Evolutionary conservation across 805 yeast genomes (phyloP).

Genomic region (Myxozyma vanderwaltii): DNA sequence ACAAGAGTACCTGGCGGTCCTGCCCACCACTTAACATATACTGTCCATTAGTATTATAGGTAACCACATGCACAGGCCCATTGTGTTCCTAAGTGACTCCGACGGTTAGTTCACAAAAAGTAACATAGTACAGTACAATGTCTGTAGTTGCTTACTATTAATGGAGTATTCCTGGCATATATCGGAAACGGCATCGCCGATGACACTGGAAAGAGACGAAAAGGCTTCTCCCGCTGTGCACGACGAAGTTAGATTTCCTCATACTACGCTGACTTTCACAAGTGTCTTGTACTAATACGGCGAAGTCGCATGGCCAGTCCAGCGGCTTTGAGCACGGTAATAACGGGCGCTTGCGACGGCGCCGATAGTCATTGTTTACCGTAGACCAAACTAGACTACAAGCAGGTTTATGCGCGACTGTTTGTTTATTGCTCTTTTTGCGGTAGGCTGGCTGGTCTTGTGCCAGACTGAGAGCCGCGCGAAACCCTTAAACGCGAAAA

Average conservation of each 20-base stretch:
- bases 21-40: conserved; percentile 41
- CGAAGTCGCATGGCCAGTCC: no score
- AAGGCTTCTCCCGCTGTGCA: no score
- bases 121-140: no score
- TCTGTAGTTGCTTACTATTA: neutral
- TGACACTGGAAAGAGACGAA: no score
- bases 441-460: neutral
- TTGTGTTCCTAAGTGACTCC: conserved; percentile 15
- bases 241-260: no score
- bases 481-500: neutral
- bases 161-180: conserved; percentile 5
- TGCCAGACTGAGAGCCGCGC: neutral
- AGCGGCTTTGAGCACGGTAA: no score
- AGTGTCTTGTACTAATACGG: no score
- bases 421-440: neutral
- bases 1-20: conserved; percentile 37
- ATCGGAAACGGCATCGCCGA: conserved; percentile 21
- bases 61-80: conserved; percentile 38
- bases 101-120: neutral
- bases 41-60: conserved; percentile 37
- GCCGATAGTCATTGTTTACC: no score
- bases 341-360: no score
- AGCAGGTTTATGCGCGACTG: neutral
- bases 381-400: no score
- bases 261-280: no score